A percentile compares a stretch with the other conserved stretches of the same genome.
phyloP scores from a whole-genome alignment of 1,139 yeast genomes.

The Magnusiomyces magnusii region DNA sequence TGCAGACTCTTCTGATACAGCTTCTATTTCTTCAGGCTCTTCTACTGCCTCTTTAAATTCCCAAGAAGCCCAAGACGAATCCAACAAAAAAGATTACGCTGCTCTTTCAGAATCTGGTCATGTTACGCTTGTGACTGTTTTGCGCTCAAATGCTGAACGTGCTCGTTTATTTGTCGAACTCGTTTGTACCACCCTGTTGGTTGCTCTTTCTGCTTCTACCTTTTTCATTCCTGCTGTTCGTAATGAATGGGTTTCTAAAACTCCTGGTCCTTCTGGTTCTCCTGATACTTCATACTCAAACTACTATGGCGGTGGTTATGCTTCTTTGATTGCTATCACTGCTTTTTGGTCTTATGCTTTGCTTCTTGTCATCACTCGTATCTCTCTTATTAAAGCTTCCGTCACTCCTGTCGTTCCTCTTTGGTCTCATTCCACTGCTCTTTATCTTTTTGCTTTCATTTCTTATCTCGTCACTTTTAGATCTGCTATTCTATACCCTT shows the following conservation, averaged over 20 bases:
- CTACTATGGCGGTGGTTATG: constrained; percentile 16
- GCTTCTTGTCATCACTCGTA: constrained; percentile 44
- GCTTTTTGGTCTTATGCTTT: constrained; percentile 57
- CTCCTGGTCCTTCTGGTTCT: neutral
- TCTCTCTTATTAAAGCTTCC: constrained; percentile 35
- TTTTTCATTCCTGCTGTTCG: constrained; percentile 34
- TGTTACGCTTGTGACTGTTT: constrained; percentile 25
- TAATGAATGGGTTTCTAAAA: constrained; percentile 34
- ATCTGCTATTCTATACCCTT: constrained; percentile 52
- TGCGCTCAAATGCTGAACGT: constrained; percentile 25
- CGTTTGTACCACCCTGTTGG: constrained; percentile 20
- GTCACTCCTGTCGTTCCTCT: constrained; percentile 22
- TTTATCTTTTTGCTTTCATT: constrained; percentile 48
- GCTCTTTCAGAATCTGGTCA: neutral
- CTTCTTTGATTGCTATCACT: constrained; percentile 37
- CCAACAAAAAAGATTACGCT: constrained; percentile 1
- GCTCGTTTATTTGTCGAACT: constrained; percentile 26
- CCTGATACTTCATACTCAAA: constrained; percentile 9
- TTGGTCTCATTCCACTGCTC: constrained; percentile 61
- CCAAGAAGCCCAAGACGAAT: neutral
- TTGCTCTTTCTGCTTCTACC: constrained; percentile 31
- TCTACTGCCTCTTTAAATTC: neutral
- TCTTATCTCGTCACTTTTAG: constrained; percentile 55
- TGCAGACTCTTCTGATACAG: neutral
- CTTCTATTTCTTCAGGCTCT: neutral